Conservation (phyloP, 129 eudicot species). For the Centaurea solstitialis region DNA sequence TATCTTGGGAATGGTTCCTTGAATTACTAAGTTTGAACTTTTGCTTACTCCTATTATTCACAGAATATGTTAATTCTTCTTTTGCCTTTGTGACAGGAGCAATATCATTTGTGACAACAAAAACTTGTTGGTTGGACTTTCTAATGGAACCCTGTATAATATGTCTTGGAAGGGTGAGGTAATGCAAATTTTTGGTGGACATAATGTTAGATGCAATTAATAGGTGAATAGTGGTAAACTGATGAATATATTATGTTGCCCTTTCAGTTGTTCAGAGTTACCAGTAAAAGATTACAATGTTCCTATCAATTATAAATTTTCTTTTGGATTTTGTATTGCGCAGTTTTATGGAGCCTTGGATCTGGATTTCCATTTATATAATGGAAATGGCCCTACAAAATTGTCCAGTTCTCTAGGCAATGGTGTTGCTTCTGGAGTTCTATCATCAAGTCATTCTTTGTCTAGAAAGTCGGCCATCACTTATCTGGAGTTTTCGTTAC, state of each 20-base stretch:
- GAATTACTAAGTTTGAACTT: not conserved
- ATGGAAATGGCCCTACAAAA: conserved; percentile 38
- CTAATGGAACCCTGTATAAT: conserved; percentile 86
- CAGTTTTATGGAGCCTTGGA: conserved; percentile 82
- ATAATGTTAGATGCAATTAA: not conserved
- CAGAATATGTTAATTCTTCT: conserved; percentile 5
- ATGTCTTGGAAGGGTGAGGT: conserved; percentile 99
- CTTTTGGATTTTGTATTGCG: conserved; percentile 18
- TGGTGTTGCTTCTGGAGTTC: conserved; percentile 53
- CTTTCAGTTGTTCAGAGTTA: not conserved
- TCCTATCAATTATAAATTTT: not conserved
- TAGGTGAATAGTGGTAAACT: conserved; percentile 10
- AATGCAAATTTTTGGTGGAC: conserved; percentile 28
- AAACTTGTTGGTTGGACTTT: conserved; percentile 82
- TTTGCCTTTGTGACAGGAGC: conserved; percentile 66
- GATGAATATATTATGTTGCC: not conserved
- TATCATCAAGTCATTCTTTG: conserved; percentile 30
- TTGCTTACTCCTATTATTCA: not conserved
- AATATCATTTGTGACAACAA: conserved; percentile 85
- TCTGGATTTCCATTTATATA: conserved; percentile 46
- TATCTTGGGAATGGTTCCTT: conserved; percentile 5
- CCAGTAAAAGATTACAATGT: not conserved
- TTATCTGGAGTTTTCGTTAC: conserved; percentile 60
- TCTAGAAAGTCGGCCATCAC: conserved; percentile 50
- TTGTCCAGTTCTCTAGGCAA: conserved; percentile 42